phyloP scores from a whole-genome alignment of 192 early-diverging fungal species.

The Dissophora globulifera region DNA sequence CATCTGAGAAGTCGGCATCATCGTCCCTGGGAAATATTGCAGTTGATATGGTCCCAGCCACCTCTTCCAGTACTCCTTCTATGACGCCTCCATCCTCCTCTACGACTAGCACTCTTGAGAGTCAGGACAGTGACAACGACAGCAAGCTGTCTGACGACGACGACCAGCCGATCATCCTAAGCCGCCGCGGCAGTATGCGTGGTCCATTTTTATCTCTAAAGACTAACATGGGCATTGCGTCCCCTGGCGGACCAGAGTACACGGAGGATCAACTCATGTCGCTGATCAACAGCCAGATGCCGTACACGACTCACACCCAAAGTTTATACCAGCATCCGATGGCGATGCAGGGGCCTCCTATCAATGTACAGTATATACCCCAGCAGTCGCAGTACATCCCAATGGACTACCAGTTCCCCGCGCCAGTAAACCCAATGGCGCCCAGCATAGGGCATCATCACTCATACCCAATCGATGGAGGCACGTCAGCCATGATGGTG shows the following conservation, averaged over 20 bases:
- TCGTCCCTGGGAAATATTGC: too few relatives aligned
- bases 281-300: slow-evolving; percentile 8
- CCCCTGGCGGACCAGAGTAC: not conserved
- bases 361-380: slow-evolving; percentile 1
- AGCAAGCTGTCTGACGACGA: slow-evolving; percentile 27
- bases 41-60: too few relatives aligned
- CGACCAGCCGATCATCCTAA: slow-evolving; percentile 41
- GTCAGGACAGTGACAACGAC: not conserved
- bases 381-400: slow-evolving; percentile 16
- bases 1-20: too few relatives aligned
- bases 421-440: slow-evolving; percentile 5
- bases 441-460: slow-evolving; percentile 26
- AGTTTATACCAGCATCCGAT: slow-evolving; percentile 9
- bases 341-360: not conserved
- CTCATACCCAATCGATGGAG: slow-evolving; percentile 25
- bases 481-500: slow-evolving; percentile 6
- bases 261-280: not conserved
- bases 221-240: not conserved
- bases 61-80: too few relatives aligned
- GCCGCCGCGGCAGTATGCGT: slow-evolving; percentile 3
- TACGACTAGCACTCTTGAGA: not conserved
- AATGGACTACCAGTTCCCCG: slow-evolving; percentile 28
- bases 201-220: not conserved
- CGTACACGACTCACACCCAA: not conserved
- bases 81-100: not conserved